Evolutionary conservation across 148 eudicot genomes (phyloP).

Genomic region (Simmondsia chinensis): DNA sequence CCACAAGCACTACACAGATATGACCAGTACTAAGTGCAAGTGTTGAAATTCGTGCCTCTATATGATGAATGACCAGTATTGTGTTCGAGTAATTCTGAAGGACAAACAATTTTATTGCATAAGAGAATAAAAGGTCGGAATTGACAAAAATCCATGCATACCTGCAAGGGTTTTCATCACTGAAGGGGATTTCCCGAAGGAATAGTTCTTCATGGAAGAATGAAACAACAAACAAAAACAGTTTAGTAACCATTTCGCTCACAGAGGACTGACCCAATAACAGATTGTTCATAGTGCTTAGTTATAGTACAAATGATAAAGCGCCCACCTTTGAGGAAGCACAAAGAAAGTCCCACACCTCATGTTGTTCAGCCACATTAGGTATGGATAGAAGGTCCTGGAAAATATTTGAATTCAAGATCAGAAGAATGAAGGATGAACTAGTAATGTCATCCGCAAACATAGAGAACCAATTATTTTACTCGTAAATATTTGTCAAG

Average conservation of each 20-base stretch:
- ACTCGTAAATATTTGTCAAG: constrained; percentile 94
- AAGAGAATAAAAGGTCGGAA: too few species aligned
- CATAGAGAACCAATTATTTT: constrained; percentile 10
- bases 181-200: constrained; percentile 82
- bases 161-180: constrained; percentile 95
- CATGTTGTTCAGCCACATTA: constrained; percentile 98
- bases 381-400: constrained; percentile 97
- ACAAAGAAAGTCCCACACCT: constrained; percentile 97
- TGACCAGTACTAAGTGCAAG: too few species aligned
- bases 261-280: too few species aligned
- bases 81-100: too few species aligned
- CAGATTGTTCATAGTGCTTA: too few species aligned
- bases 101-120: too few species aligned
- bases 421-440: neutral
- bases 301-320: constrained; percentile 1
- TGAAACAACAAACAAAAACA: constrained; percentile 5
- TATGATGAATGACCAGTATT: too few species aligned
- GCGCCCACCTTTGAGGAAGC: constrained; percentile 74
- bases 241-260: too few species aligned
- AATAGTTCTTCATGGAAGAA: constrained; percentile 67
- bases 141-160: too few species aligned
- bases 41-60: too few species aligned
- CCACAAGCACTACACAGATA: too few species aligned
- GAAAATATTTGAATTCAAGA: constrained; percentile 9
- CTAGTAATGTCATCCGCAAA: too few species aligned